phyloP scores from a whole-genome alignment of 225 moss, liverwort and hornwort genomes.

The Lunularia cruciata region DNA sequence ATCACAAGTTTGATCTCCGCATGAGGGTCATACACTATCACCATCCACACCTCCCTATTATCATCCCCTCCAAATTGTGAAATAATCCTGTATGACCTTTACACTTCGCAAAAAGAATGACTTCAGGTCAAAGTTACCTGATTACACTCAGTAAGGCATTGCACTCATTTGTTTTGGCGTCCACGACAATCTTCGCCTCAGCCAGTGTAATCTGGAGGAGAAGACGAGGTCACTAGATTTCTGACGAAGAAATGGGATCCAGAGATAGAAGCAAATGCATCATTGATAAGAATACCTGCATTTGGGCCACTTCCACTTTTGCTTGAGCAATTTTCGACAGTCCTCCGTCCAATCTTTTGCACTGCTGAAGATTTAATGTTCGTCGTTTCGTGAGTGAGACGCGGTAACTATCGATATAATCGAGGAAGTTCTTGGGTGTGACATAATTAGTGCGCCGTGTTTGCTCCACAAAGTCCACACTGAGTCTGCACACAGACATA shows the following conservation, averaged over 20 bases:
- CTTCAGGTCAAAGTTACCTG: constrained; percentile 48
- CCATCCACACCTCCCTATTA: too few relatives aligned
- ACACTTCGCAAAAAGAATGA: too few relatives aligned
- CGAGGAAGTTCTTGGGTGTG: constrained; percentile 81
- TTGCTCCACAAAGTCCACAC: constrained; percentile 63
- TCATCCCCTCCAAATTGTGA: too few relatives aligned
- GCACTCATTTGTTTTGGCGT: constrained; percentile 76
- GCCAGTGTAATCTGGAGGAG: constrained; percentile 60
- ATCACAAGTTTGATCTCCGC: neutral
- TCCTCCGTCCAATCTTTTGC: constrained; percentile 71
- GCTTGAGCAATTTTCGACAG: constrained; percentile 90
- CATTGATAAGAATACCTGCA: too few relatives aligned
- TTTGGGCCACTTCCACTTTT: constrained; percentile 57
- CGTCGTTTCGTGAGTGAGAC: constrained; percentile 50
- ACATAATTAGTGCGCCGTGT: constrained; percentile 72
- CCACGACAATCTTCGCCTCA: constrained; percentile 78
- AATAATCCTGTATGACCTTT: neutral
- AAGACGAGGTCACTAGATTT: neutral
- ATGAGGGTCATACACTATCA: too few relatives aligned
- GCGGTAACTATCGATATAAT: constrained; percentile 67
- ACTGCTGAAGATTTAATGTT: constrained; percentile 55
- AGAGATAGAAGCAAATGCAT: too few relatives aligned
- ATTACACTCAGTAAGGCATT: constrained; percentile 78
- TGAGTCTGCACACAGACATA: constrained; percentile 60
- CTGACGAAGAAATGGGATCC: neutral